Evolutionary conservation across 331 rosid species (phyloP).

Genomic region (Pyrus hybrid): DNA sequence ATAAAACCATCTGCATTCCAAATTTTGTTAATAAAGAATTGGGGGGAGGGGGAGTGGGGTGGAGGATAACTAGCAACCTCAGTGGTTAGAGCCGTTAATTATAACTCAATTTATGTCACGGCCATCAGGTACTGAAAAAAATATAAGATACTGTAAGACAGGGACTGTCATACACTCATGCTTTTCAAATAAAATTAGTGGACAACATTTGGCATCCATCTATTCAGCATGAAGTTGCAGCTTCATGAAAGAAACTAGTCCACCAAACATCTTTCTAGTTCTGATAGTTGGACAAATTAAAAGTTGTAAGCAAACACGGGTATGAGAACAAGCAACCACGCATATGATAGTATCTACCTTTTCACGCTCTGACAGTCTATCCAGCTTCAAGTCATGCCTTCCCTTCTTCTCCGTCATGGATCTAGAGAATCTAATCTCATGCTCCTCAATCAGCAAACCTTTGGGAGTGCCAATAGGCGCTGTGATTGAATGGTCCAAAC

Average conservation of each 20-base stretch:
- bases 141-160: background rate
- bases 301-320: conserved; percentile 15
- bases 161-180: background rate
- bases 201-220: background rate
- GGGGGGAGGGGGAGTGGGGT: background rate
- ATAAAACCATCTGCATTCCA: background rate
- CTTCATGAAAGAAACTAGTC: background rate
- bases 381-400: conserved; percentile 51
- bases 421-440: conserved; percentile 31
- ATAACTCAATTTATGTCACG: background rate
- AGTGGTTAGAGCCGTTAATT: background rate
- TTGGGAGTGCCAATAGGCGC: conserved; percentile 35
- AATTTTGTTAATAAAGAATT: background rate
- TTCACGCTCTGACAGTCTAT: conserved; percentile 65
- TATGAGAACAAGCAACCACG: conserved; percentile 6
- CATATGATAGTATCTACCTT: conserved; percentile 42
- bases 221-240: background rate
- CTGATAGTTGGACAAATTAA: background rate
- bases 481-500: conserved; percentile 41
- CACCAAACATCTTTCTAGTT: background rate
- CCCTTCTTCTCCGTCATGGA: conserved; percentile 70
- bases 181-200: background rate
- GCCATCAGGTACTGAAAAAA: background rate
- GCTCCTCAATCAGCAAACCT: conserved; percentile 32
- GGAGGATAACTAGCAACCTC: background rate